Base-by-base conservation (phyloP, 2,329 filamentous ascomycete species). In the Monilinia fructicola region DNA sequence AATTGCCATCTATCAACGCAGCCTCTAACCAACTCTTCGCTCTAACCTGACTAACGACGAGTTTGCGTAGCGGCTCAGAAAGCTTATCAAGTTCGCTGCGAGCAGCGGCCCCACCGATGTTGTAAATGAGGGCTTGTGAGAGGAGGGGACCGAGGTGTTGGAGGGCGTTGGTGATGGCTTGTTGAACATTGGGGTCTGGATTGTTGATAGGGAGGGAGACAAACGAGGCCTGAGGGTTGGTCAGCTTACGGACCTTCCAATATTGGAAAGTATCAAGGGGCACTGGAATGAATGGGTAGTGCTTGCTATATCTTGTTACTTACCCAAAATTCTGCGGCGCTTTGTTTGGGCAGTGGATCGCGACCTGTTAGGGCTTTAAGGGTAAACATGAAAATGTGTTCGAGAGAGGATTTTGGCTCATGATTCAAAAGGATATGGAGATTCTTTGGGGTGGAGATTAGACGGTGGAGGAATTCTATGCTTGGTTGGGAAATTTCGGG, bases 301-400 rank as follows among this genome's bases (percentile, higher is more conserved):
- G n/a, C 9, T 23, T 50, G 46, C n/a, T 50, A 26, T 60, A 5
- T 50, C 31, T 9, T 18, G 42, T 21, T 23, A 40, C 68, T 71
- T 78, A 90, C 87, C 90, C 92, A 95, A 69, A 96, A 91, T 38
- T 90, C 86, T 11, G 88, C 85, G 1, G 91, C 85, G 3, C 90
- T 85, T 40, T 84, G 84, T 78, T 95, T 96, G 0, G 91, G 90
- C 12, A 96, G 79, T 0, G 90, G 87, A 67, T 95, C 91, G 40
- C 83, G 86, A 16, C 88, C 89, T 54, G 88, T 84, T 9, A 96
- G 79, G 10, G 91, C 87, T 71, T 86, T 84, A 16, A 95, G 79
- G 0, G 87, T 85, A 73, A 94, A 93, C 64, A 88, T 78, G 73
- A 96, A 90, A 68, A 92, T 84, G 71, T 83, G 86, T 67, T 90